These are phyloP conservation scores for Exophiala dermatitidis DNA, from an alignment of 2,329 filamentous ascomycete genomes.

Conservation along the genomic window DNA sequence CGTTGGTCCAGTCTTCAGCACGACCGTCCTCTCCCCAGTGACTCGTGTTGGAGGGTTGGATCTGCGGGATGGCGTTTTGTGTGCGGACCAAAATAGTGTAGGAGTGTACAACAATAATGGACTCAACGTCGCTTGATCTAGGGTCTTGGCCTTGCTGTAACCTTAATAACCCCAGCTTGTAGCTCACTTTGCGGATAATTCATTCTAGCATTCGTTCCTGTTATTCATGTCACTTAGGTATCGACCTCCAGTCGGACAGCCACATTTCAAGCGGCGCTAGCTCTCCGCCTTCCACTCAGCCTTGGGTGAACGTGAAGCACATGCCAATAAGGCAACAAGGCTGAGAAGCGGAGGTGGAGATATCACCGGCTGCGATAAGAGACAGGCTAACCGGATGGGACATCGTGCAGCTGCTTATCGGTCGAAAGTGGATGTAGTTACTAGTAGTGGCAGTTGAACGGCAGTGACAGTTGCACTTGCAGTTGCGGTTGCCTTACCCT, in stretches of 20 bases:
- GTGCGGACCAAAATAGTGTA: conserved; percentile 16
- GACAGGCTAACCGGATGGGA: neutral
- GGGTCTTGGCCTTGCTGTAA: too few relatives aligned
- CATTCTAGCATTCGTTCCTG: too few relatives aligned
- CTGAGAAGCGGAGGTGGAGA: neutral
- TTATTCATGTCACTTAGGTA: too few relatives aligned
- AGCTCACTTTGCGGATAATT: too few relatives aligned
- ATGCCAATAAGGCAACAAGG: neutral
- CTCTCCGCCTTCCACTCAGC: neutral
- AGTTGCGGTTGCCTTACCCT: too few relatives aligned
- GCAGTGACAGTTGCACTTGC: too few relatives aligned
- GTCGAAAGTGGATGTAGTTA: neutral
- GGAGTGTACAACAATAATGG: conserved; percentile 14
- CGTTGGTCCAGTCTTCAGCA: conserved; percentile 5
- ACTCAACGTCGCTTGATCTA: neutral
- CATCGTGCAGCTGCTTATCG: neutral
- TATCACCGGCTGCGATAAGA: neutral
- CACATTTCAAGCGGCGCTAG: neutral
- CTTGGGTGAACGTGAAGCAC: neutral
- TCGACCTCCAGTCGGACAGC: neutral
- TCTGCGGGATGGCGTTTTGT: conserved; percentile 12
- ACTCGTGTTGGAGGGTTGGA: conserved; percentile 1
- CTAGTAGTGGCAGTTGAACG: too few relatives aligned
- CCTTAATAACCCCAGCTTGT: too few relatives aligned
- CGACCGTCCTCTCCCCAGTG: neutral